Base-by-base conservation (phyloP, 2,329 filamentous ascomycete species). In the Aspergillus oerlinghausenensis region DNA sequence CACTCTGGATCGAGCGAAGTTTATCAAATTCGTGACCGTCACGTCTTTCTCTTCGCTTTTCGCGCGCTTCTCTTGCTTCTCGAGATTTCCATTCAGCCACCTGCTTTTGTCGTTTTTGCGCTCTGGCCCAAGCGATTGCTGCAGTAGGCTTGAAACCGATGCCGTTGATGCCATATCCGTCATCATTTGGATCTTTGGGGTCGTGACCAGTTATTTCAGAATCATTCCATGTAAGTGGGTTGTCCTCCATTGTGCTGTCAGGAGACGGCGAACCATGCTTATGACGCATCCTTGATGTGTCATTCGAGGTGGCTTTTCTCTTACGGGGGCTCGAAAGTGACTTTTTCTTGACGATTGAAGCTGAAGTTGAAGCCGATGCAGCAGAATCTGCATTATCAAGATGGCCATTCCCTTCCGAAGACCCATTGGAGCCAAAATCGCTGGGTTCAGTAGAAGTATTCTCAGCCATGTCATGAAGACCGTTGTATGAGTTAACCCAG, bases 81-180 rank as follows among this genome's bases (percentile, higher is more conserved):
- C 84, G 75, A 43, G 74, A 77, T 63, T 80, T 82, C 82, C 83
- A 87, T 52, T 85, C 83, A 29, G 76, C 73, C 43, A 87, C 71
- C 67, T 87, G 84, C 68, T 81, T 80, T 66, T 80, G 79, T 55
- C 84, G 76, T 64, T 77, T 80, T 67, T 84, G 80, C 45, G 79
- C 77, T 50, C 84, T 73, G 17, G 79, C 79, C 71, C 82, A 81
- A 1, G 82, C 83, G 29, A 84, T 79, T 43, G 82, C 81, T 17
- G 84, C 78, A 1, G 84, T 86, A 3, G 84, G 84, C 57, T 79
- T 79, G 69, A 86, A 87, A 0, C 84, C 84, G 55, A 87, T 79
- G 1, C 84, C 84, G 63, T 87, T 86, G 60, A 87, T 80, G 4
- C 84, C 84, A 54, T 83, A 82, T 3, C 84, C 84, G 66, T 87